These are phyloP conservation scores for Endogone sp. DNA, from an alignment of 192 early-diverging fungal species.

Conservation along the genomic window DNA sequence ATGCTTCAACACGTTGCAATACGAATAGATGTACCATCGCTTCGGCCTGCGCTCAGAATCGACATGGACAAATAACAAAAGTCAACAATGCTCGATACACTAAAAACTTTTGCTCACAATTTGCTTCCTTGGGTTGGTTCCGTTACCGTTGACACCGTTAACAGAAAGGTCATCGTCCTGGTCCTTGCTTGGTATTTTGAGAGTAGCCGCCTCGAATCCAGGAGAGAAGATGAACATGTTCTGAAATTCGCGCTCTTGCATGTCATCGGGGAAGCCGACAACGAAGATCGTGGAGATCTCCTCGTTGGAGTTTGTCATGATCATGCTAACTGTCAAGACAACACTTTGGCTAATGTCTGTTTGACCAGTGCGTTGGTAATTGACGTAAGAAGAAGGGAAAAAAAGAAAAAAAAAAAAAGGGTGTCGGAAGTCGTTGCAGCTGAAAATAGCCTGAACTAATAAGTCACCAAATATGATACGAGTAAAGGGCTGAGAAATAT, in stretches of 20 bases:
- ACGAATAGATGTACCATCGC: too few relatives aligned
- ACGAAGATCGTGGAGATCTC: slow-evolving; percentile 99
- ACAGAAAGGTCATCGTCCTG: slow-evolving; percentile 47
- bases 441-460: too few relatives aligned
- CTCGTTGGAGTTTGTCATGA: slow-evolving; percentile 40
- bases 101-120: slow-evolving; percentile 83
- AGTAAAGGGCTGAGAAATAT: too few relatives aligned
- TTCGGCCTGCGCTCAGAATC: too few relatives aligned
- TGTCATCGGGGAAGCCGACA: slow-evolving; percentile 98
- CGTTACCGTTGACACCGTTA: slow-evolving; percentile 41
- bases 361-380: background rate
- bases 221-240: slow-evolving; percentile 99
- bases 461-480: too few relatives aligned
- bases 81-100: too few relatives aligned
- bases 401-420: background rate
- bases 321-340: background rate
- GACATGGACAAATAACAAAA: too few relatives aligned
- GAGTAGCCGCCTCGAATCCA: slow-evolving; percentile 96
- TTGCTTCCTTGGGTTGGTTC: slow-evolving; percentile 68
- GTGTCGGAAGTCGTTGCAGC: background rate
- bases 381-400: background rate
- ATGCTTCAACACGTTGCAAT: too few relatives aligned
- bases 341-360: background rate
- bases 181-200: slow-evolving; percentile 81
- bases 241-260: slow-evolving; percentile 98